Evolutionary conservation across 2,329 filamentous ascomycete species (phyloP), one percentile per base, ranked within the genome.

Genomic region (Rachicladosporium sp.): DNA sequence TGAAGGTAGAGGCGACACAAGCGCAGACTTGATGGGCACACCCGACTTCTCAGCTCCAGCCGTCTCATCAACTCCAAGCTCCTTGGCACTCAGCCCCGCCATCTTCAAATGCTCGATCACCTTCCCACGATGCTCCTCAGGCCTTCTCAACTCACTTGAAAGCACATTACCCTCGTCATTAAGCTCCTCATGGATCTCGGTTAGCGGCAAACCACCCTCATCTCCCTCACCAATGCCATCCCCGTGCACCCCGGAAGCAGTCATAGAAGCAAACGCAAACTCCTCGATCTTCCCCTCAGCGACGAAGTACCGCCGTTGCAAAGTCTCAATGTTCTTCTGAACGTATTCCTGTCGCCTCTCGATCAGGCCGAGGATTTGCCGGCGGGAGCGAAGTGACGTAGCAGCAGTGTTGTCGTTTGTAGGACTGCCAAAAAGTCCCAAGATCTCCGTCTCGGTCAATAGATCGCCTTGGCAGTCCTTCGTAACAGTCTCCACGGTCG

Each of bases 131-230:
- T 72, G 66, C 38, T 80, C 74, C 5, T 79, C 80, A 0, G 86
- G 81, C n/a, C 63, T 59, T 3, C 55, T 56, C 15, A 68, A 49
- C 2, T 56, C 61, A 47, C 62, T 64, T 2, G 65, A 82, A 36
- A 94, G 61, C 3, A 96, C 73, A 53, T 93, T 91, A 41, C 80
- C 91, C 8, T 93, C 76, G 6, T 95, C 88, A 54, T 96, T 91
- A 15, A 96, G 68, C 63, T 93, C 78, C 61, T 98, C 91, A 40
- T 86, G 69, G 48, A 98, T 96, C 52, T 96, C 91, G 27, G 82
- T 88, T 43, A 96, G 74, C 0, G 87, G 83, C 37, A 87, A 66
- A 1, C 78, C 79, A 9, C 78, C 77, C 44, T 82, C 80, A 44
- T 82, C 77, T 30, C 43, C 38, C 31, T 37, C 38, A 67, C 68